Percentiles rank a stretch among this genome's conserved stretches.
Conservation (phyloP, 2,329 filamentous ascomycete genomes). For the Dactylellina haptotyla region DNA sequence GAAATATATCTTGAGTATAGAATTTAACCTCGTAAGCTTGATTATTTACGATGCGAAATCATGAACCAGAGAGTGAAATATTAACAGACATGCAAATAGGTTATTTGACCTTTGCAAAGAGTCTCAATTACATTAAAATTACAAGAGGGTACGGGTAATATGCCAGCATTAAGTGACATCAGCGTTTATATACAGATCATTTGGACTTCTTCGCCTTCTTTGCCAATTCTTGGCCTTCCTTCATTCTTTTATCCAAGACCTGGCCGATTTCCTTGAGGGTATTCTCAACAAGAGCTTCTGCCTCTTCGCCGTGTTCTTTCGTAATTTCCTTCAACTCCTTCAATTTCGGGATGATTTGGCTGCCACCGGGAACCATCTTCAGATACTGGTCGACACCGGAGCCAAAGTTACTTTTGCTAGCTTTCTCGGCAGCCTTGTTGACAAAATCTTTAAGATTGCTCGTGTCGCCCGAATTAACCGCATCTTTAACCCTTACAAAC, state of each 20-base stretch:
- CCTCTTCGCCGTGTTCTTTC: conserved; percentile 75
- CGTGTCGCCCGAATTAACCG: conserved; percentile 71
- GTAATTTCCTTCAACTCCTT: conserved; percentile 73
- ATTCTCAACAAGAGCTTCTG: conserved; percentile 75
- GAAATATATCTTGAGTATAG: too few relatives aligned
- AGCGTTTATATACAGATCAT: too few relatives aligned
- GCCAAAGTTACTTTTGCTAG: conserved; percentile 66
- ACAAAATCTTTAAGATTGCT: conserved; percentile 71
- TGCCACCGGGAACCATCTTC: conserved; percentile 72
- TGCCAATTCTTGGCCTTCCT: conserved; percentile 69
- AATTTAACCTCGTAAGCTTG: too few relatives aligned
- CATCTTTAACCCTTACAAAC: conserved; percentile 71
- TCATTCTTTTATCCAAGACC: conserved; percentile 70
- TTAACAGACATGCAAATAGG: too few relatives aligned
- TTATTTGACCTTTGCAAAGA: too few relatives aligned
- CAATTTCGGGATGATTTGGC: conserved; percentile 73
- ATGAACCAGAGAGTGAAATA: too few relatives aligned
- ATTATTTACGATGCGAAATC: too few relatives aligned
- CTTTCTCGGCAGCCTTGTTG: conserved; percentile 69
- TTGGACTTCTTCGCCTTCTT: conserved; percentile 59
- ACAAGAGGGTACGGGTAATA: too few relatives aligned
- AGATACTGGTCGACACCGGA: conserved; percentile 70
- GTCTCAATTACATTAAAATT: too few relatives aligned
- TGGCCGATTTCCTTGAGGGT: conserved; percentile 74
- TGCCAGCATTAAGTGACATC: too few relatives aligned